These are phyloP conservation scores for Mortierella sp. DNA, from an alignment of 371 early-diverging fungal species.

Conservation along the genomic window DNA sequence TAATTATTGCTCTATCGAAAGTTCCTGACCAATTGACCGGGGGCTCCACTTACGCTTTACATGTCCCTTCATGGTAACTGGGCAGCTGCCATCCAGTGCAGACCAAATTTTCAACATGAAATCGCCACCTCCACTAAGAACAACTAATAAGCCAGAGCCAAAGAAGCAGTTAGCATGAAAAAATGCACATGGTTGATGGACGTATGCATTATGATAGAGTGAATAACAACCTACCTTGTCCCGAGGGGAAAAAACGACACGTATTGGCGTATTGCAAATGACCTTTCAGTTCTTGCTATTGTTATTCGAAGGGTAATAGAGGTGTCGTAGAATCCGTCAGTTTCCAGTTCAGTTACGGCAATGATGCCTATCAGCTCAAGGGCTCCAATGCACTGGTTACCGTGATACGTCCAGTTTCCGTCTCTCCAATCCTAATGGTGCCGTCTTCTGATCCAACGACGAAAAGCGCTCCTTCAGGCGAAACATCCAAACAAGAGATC, in stretches of 20 bases:
- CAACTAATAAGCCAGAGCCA: slow-evolving; percentile 48
- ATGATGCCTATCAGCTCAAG: no score
- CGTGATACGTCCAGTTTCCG: slow-evolving; percentile 54
- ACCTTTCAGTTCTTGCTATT: slow-evolving; percentile 65
- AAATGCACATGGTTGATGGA: no score
- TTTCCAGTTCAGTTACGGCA: no score
- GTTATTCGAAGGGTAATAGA: not conserved
- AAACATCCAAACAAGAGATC: slow-evolving; percentile 62
- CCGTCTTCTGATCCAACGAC: slow-evolving; percentile 59
- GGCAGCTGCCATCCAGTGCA: slow-evolving; percentile 76
- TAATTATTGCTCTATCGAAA: no score
- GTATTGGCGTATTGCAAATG: slow-evolving; percentile 75
- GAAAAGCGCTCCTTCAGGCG: slow-evolving; percentile 65
- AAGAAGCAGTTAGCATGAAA: not conserved
- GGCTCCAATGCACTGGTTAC: slow-evolving; percentile 31
- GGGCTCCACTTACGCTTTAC: slow-evolving; percentile 57
- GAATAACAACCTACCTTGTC: slow-evolving; percentile 59
- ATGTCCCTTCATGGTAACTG: slow-evolving; percentile 79
- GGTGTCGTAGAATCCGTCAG: not conserved
- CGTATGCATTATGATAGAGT: not conserved
- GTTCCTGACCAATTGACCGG: not conserved
- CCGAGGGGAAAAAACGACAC: slow-evolving; percentile 79
- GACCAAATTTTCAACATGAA: slow-evolving; percentile 80
- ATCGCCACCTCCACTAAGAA: slow-evolving; percentile 77
- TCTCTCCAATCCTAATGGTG: slow-evolving; percentile 55